phyloP scores from a whole-genome alignment of 129 eudicot genomes.

The Arctium lappa region DNA sequence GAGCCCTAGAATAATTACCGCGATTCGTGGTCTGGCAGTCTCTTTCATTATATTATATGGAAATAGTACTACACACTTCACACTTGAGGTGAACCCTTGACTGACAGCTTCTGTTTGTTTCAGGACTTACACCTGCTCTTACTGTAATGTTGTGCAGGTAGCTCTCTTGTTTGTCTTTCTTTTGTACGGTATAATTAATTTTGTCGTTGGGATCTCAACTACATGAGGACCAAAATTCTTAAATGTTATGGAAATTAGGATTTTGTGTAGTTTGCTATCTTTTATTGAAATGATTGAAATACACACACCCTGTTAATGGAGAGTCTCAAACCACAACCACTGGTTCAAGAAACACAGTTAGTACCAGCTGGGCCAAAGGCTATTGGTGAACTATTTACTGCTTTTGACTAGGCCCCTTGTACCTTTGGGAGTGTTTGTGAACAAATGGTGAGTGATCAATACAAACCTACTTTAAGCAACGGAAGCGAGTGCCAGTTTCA shows the following conservation, averaged over 20 bases:
- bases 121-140: conserved; percentile 82
- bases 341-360: not conserved
- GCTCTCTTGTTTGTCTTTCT: conserved; percentile 17
- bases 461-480: not conserved
- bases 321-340: not conserved
- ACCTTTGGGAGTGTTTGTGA: not conserved
- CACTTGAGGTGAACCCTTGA: not conserved
- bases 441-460: no score
- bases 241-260: not conserved
- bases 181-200: not conserved
- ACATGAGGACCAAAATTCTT: not conserved
- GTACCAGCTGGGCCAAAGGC: not conserved
- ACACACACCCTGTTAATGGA: not conserved
- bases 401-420: not conserved
- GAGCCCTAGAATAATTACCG: not conserved
- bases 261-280: not conserved
- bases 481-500: not conserved
- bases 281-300: not conserved
- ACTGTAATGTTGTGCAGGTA: conserved; percentile 94
- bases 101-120: conserved; percentile 34
- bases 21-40: not conserved
- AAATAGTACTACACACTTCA: not conserved
- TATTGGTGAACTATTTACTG: not conserved
- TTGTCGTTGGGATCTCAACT: conserved; percentile 1
- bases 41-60: not conserved